Conservation (phyloP, 2,329 filamentous ascomycete genomes). For the Hawksworthiomyces lignivorus region DNA sequence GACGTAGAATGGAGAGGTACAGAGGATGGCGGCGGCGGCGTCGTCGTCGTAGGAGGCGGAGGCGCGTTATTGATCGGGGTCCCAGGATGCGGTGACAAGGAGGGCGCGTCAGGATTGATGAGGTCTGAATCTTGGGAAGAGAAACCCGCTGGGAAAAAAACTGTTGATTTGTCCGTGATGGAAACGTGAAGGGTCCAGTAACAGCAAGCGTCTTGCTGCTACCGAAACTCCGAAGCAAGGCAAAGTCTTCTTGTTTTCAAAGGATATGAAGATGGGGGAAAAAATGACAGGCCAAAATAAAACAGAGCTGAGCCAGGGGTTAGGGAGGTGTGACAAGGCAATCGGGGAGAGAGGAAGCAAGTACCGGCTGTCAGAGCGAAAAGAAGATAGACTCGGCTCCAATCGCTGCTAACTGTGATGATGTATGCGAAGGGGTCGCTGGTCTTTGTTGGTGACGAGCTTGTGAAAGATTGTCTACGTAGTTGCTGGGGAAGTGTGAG, state of each 20-base stretch:
- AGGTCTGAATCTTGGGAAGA: slow-evolving; percentile 2
- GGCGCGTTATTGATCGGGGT: slow-evolving; percentile 4
- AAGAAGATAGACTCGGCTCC: neutral
- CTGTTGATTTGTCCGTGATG: slow-evolving; percentile 12
- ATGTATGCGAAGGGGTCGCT: slow-evolving; percentile 3
- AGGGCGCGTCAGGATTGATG: slow-evolving; percentile 4
- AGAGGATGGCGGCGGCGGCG: neutral
- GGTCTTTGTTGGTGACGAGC: slow-evolving; percentile 3
- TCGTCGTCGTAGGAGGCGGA: neutral
- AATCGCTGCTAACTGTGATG: slow-evolving; percentile 4
- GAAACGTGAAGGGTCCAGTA: slow-evolving; percentile 6
- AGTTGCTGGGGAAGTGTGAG: slow-evolving; percentile 12
- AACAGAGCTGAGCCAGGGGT: neutral
- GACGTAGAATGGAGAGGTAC: slow-evolving; percentile 1
- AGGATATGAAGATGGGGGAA: neutral
- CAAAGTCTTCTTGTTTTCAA: neutral
- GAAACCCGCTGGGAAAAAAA: slow-evolving; percentile 11
- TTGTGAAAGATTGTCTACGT: slow-evolving; percentile 9
- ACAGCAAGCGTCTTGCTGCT: slow-evolving; percentile 11
- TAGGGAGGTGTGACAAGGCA: neutral
- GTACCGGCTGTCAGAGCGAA: neutral
- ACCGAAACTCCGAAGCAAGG: slow-evolving; percentile 7
- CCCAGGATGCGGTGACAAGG: neutral
- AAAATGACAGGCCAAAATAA: neutral
- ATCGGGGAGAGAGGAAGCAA: neutral